A percentile compares a stretch with the other conserved stretches of the same genome.
Conservation (phyloP, 495 filamentous ascomycete genomes). For the Baudoinia panamericana region DNA sequence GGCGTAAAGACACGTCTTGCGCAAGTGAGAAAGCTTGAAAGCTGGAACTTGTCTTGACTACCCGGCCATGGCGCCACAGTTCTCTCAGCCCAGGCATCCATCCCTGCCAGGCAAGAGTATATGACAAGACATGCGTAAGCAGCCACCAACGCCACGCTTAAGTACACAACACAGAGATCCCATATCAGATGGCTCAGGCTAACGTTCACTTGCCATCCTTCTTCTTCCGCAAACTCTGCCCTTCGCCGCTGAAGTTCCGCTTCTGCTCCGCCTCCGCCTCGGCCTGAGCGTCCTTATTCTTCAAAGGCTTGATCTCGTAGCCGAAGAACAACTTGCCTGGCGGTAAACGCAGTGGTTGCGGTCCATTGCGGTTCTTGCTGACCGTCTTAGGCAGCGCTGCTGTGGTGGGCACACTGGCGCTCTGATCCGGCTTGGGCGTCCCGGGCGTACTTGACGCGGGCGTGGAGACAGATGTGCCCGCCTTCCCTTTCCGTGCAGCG, state of each 20-base stretch:
- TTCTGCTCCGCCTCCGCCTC: conserved; percentile 50
- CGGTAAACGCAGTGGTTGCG: conserved; percentile 72
- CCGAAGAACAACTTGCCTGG: conserved; percentile 92
- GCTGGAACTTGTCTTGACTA: too few species aligned
- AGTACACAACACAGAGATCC: too few species aligned
- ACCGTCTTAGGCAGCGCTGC: conserved; percentile 21
- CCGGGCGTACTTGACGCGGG: conserved; percentile 63
- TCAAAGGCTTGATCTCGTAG: conserved; percentile 78
- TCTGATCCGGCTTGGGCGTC: conserved; percentile 64
- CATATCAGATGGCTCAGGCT: too few species aligned
- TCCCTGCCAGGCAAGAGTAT: too few species aligned
- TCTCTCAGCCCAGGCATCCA: too few species aligned
- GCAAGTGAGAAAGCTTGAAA: too few species aligned
- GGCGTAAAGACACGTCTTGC: too few species aligned
- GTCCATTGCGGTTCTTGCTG: conserved; percentile 51
- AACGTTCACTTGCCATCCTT: conserved; percentile 19
- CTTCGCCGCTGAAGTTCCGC: conserved; percentile 72
- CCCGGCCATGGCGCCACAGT: too few species aligned
- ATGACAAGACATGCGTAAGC: too few species aligned
- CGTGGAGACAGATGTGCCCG: conserved; percentile 22
- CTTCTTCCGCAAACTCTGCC: conserved; percentile 62
- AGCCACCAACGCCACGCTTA: too few species aligned
- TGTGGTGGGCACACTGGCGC: conserved; percentile 44
- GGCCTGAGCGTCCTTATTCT: conserved; percentile 62
- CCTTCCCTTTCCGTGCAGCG: conserved; percentile 55